Evolutionary conservation across 176 grass and related monocot genomes (phyloP).

Genomic region (Aegilops speltoides): DNA sequence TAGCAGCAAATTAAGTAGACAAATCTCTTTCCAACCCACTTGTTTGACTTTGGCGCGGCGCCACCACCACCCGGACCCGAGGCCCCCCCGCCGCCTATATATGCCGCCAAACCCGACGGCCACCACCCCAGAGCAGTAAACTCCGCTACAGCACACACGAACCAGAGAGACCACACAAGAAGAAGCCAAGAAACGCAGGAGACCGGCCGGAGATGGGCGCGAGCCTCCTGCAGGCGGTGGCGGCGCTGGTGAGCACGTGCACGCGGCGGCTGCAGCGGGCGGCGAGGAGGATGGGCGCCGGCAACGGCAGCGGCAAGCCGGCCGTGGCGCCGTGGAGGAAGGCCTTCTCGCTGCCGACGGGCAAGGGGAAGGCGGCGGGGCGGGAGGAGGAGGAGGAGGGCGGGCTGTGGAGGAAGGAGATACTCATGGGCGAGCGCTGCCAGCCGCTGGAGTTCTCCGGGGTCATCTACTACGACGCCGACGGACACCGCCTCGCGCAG

Average conservation of each 20-base stretch:
- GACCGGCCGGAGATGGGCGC: constrained; percentile 38
- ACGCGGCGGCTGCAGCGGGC: constrained; percentile 48
- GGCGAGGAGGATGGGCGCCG: constrained; percentile 32
- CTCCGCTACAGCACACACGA: background rate
- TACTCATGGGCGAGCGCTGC: constrained; percentile 80
- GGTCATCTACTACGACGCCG: constrained; percentile 81
- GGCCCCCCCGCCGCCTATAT: background rate
- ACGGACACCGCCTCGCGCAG: constrained; percentile 53
- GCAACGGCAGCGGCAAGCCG: background rate
- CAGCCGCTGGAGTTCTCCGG: constrained; percentile 85
- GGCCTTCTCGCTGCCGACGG: constrained; percentile 13
- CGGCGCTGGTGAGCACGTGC: constrained; percentile 43
- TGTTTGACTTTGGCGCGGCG: constrained; percentile 24
- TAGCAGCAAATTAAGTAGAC: background rate
- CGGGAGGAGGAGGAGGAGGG: constrained; percentile 8
- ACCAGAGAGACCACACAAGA: too few species aligned
- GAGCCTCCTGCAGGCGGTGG: constrained; percentile 54
- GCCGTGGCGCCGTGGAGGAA: constrained; percentile 32
- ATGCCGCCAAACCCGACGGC: constrained; percentile 14
- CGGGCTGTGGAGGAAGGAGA: constrained; percentile 70
- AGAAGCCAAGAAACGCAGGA: background rate
- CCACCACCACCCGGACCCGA: background rate
- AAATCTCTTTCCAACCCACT: constrained; percentile 19
- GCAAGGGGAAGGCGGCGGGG: background rate
- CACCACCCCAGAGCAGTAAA: constrained; percentile 21